phyloP scores from a whole-genome alignment of 345 rosid genomes.

The Heritiera littoralis region DNA sequence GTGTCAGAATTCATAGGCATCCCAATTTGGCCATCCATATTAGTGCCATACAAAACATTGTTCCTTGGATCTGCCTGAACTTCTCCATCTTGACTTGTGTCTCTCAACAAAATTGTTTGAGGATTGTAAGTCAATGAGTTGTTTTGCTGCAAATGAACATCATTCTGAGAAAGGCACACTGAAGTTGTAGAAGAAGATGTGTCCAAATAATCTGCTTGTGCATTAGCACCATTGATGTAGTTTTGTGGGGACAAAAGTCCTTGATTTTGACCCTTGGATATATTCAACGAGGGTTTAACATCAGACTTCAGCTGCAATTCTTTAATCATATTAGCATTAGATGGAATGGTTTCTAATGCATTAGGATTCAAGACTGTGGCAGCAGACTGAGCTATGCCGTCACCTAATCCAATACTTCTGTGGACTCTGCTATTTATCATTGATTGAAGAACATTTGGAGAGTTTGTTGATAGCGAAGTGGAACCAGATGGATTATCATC shows the following conservation, averaged over 20 bases:
- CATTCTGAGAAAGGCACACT: slow-evolving; percentile 59
- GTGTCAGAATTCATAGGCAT: slow-evolving; percentile 43
- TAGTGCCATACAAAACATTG: slow-evolving; percentile 37
- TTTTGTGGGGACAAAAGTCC: slow-evolving; percentile 44
- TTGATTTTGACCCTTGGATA: slow-evolving; percentile 53
- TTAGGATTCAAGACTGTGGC: slow-evolving; percentile 40
- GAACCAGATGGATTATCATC: slow-evolving; percentile 67
- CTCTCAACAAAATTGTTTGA: slow-evolving; percentile 48
- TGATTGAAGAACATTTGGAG: slow-evolving; percentile 34
- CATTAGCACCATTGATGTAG: slow-evolving; percentile 42
- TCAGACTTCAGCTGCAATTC: slow-evolving; percentile 53
- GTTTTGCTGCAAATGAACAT: slow-evolving; percentile 52
- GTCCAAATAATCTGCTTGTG: slow-evolving; percentile 62
- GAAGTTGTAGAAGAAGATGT: slow-evolving; percentile 76
- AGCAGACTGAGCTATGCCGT: slow-evolving; percentile 53
- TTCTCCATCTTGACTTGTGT: slow-evolving; percentile 47
- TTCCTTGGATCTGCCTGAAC: slow-evolving; percentile 51
- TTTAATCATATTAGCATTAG: slow-evolving; percentile 34
- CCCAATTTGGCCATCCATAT: slow-evolving; percentile 37
- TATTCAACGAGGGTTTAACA: slow-evolving; percentile 54
- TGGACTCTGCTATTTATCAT: slow-evolving; percentile 34
- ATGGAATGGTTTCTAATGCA: slow-evolving; percentile 42
- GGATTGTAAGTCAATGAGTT: slow-evolving; percentile 43
- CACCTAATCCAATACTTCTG: slow-evolving; percentile 37
- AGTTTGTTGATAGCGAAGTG: slow-evolving; percentile 55